phyloP scores from a whole-genome alignment of 192 early-diverging fungal genomes.

The Coemansia sp. region DNA sequence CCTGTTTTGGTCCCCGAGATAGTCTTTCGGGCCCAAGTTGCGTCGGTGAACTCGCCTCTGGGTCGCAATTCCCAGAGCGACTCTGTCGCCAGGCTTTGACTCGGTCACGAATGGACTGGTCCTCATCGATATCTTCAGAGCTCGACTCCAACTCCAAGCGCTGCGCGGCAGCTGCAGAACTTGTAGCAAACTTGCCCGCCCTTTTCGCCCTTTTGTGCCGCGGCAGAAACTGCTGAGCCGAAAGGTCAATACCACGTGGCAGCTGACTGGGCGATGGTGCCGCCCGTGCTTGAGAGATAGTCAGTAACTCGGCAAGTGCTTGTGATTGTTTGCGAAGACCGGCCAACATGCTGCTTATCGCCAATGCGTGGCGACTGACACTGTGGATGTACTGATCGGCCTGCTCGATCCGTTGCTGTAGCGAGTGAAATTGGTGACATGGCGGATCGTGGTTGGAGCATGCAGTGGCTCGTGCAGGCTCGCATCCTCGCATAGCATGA shows the following conservation, averaged over 20 bases:
- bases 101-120: background rate
- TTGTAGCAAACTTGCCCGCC: background rate
- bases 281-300: slow-evolving; percentile 31
- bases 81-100: background rate
- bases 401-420: slow-evolving; percentile 39
- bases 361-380: slow-evolving; percentile 26
- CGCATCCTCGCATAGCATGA: background rate
- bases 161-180: background rate
- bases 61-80: background rate
- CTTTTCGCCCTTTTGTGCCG: background rate
- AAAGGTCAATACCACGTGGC: background rate
- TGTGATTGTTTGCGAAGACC: slow-evolving; percentile 36
- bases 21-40: background rate
- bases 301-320: slow-evolving; percentile 21
- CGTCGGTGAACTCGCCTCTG: background rate
- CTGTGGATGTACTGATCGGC: slow-evolving; percentile 28
- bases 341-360: slow-evolving; percentile 20
- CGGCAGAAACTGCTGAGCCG: background rate
- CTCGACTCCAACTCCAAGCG: background rate
- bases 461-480: background rate
- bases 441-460: slow-evolving; percentile 14
- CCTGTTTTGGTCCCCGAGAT: background rate
- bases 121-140: background rate
- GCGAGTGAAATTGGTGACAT: slow-evolving; percentile 18
- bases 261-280: background rate